Evolutionary conservation across 1,284 basidiomycete genomes (phyloP).

Genomic region (Leccinum pallidistipes): DNA sequence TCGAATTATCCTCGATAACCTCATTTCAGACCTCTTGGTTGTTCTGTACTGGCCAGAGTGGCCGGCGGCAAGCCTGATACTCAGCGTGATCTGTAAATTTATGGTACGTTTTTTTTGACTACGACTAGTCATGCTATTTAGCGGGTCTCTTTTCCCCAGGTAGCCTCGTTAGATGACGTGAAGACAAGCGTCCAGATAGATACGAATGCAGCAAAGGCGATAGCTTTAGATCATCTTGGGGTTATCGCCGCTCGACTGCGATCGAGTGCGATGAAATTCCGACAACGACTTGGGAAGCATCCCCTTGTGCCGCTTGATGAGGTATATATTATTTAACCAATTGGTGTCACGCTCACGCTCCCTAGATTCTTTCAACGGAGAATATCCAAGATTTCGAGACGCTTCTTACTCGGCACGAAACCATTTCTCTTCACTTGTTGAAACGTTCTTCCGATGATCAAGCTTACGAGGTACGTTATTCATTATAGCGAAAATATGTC

Average conservation of each 20-base stretch:
- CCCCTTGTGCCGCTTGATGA: constrained; percentile 67
- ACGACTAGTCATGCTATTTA: not conserved
- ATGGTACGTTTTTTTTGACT: constrained; percentile 57
- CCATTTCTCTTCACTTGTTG: constrained; percentile 60
- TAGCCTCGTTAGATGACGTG: constrained; percentile 77
- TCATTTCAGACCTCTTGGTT: constrained; percentile 85
- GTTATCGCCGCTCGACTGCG: constrained; percentile 85
- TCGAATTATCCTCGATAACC: constrained; percentile 85
- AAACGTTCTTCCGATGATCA: constrained; percentile 75
- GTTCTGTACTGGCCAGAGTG: constrained; percentile 95
- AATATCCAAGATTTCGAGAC: constrained; percentile 55
- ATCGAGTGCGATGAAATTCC: constrained; percentile 54
- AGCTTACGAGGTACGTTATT: constrained; percentile 63
- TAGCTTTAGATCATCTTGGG: constrained; percentile 92
- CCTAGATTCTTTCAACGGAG: constrained; percentile 56
- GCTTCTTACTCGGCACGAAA: constrained; percentile 60
- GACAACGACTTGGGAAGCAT: constrained; percentile 35
- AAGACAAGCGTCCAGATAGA: constrained; percentile 67
- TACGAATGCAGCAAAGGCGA: constrained; percentile 78
- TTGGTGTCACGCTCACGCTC: not conserved
- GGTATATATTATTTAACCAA: constrained; percentile 36
- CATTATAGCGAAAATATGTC: not conserved
- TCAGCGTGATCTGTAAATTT: constrained; percentile 76
- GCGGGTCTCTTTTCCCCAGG: constrained; percentile 23
- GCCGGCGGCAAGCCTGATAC: constrained; percentile 86